Evolutionary conservation across 208 protist species (phyloP).

Genomic region (Kentomonas sorsogonicus): DNA sequence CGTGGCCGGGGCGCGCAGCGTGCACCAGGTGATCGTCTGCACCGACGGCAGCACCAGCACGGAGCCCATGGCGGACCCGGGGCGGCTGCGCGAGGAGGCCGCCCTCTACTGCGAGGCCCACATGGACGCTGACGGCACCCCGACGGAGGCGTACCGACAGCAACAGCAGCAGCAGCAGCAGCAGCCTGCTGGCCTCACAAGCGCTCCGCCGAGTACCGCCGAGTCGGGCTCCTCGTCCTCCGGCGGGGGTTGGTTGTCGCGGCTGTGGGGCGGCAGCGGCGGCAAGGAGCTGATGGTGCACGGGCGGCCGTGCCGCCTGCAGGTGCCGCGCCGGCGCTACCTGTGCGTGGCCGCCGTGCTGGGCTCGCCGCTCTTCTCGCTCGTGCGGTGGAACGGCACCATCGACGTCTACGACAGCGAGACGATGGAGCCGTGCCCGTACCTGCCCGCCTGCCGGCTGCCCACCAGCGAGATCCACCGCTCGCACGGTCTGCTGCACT

Average conservation of each 20-base stretch:
- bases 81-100: no score
- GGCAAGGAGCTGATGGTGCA: neutral
- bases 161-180: neutral
- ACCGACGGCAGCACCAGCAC: no score
- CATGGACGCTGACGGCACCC: no score
- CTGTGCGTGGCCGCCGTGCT: constrained; percentile 58
- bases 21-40: neutral
- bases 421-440: constrained; percentile 14
- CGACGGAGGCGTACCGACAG: neutral
- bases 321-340: constrained; percentile 26
- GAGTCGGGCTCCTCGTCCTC: no score
- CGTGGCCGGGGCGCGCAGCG: neutral
- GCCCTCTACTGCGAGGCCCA: no score
- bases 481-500: constrained; percentile 9
- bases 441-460: constrained; percentile 36
- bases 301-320: neutral
- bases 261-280: constrained; percentile 1
- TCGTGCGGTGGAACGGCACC: constrained; percentile 64
- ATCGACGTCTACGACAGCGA: constrained; percentile 50
- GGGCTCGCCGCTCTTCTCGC: constrained; percentile 34
- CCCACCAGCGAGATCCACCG: constrained; percentile 17
- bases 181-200: no score
- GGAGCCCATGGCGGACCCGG: no score
- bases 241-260: neutral
- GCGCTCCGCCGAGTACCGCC: no score